Conservation (phyloP, 2,329 filamentous ascomycete species). For the Pseudogymnoascus sp. region DNA sequence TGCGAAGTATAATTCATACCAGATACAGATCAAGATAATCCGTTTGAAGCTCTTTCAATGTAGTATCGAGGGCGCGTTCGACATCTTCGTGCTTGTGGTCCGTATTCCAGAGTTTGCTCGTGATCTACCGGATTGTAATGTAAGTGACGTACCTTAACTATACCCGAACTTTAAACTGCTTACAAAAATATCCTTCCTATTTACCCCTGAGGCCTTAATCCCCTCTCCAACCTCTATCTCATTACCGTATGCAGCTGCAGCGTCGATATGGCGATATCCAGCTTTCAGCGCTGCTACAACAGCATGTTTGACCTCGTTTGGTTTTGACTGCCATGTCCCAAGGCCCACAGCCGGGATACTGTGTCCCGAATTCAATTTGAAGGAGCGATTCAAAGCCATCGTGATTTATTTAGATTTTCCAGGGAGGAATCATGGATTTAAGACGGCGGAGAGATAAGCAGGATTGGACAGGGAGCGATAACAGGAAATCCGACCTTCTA, state of each 20-base stretch:
- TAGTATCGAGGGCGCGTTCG: slow-evolving; percentile 40
- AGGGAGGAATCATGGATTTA: no score
- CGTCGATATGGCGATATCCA: slow-evolving; percentile 65
- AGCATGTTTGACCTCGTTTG: slow-evolving; percentile 38
- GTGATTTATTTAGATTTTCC: neutral
- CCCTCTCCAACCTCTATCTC: slow-evolving; percentile 64
- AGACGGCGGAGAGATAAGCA: no score
- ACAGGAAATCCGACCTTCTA: no score
- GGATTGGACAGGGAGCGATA: no score
- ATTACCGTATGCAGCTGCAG: slow-evolving; percentile 61
- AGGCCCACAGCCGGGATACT: slow-evolving; percentile 34
- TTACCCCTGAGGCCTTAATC: slow-evolving; percentile 58
- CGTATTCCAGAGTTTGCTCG: slow-evolving; percentile 53
- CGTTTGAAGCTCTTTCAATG: slow-evolving; percentile 41
- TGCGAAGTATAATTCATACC: slow-evolving; percentile 39
- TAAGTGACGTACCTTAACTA: no score
- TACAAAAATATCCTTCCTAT: slow-evolving; percentile 34
- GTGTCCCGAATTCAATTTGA: slow-evolving; percentile 34
- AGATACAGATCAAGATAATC: slow-evolving; percentile 48
- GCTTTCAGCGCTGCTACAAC: slow-evolving; percentile 37
- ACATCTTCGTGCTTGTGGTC: slow-evolving; percentile 42
- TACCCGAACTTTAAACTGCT: neutral
- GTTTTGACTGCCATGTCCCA: slow-evolving; percentile 31
- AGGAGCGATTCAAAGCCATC: slow-evolving; percentile 31
- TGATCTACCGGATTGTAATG: slow-evolving; percentile 32